Evolutionary conservation across 2,329 filamentous ascomycete species (phyloP).

Genomic region (Calonectria pauciramosa): DNA sequence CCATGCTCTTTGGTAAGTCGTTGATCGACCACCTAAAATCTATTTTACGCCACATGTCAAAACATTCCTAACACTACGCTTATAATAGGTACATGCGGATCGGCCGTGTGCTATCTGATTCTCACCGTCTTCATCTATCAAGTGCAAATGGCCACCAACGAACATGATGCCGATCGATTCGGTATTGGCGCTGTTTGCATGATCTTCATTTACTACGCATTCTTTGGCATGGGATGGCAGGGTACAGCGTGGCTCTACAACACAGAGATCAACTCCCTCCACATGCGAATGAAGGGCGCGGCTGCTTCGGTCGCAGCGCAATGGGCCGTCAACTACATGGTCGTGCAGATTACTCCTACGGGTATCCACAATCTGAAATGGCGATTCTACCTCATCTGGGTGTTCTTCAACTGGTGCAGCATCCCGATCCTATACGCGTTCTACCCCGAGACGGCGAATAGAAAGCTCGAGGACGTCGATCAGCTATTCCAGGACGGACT

Average conservation of each 20-base stretch:
- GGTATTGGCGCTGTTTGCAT: not conserved
- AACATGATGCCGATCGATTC: not conserved
- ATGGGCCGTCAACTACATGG: not conserved
- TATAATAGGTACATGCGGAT: not conserved
- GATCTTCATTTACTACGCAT: not conserved
- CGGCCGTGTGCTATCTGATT: not conserved
- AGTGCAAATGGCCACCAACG: not conserved
- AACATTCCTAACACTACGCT: not conserved
- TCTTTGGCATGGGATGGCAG: not conserved
- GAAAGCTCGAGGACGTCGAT: not conserved
- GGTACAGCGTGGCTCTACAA: not conserved
- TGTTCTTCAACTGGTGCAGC: conserved; percentile 13
- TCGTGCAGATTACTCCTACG: not conserved
- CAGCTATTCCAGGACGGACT: not conserved
- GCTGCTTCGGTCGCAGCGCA: not conserved
- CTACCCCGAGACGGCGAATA: conserved; percentile 13
- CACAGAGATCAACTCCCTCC: not conserved
- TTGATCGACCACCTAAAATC: not conserved
- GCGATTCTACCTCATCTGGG: conserved; percentile 14
- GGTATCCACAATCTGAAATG: conserved; percentile 14
- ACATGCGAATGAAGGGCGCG: not conserved
- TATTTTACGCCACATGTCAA: not conserved
- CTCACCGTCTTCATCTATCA: not conserved
- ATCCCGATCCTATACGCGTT: conserved; percentile 3
- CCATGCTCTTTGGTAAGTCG: not conserved